Base-by-base conservation (phyloP, 2,329 filamentous ascomycete species). In the Calonectria honghensis region DNA sequence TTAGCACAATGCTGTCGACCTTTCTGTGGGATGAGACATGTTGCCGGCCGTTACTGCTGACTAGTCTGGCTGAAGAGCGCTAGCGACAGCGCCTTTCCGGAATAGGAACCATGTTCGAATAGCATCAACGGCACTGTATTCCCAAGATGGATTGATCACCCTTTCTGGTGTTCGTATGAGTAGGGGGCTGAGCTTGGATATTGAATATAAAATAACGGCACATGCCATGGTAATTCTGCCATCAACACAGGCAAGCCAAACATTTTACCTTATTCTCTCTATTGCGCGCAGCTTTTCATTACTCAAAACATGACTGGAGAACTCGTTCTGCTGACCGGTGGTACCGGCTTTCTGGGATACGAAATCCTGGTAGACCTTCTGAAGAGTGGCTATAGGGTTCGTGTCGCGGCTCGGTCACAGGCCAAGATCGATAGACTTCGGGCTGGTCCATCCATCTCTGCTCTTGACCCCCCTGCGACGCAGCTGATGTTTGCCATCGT, bases 401-500 rank as follows among this genome's bases (percentile, higher is more conserved):
- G 69, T 39, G 59, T 54, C 29, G 61, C 69, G 1, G 69, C 51
- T 50, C 61, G 69, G 3, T 66, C 69, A n/a, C 59, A 65, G 35
- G 35, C 59, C 35, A 66, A 66, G 61, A 50, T 66, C 4, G 61
- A 72, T 39, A 27, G 35, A 31, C 16, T 72, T 10, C 24, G 24
- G 10, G 61, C 61, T 7, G 35, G 50, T 31, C 61, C 69, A 16
- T 51, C 45, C 24, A 77, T 82, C 48, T 37, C 69, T 20, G 51
- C 65, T 24, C 41, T 79, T n/a, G 48, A 65, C 16, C 73, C 73
- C 11, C 45, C 59, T 18, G 48, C 72, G 27, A 73, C 68, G 11
- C 76, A 78, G 24, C 77, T 83, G 2, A 78, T 77, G 10, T 80
- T 78, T 71, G 73, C 79, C 29, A 72, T 85, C 41, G 83, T 88